Evolutionary conservation across 106 monocot genomes (phyloP).

Genomic region (Iris macrosiphon): DNA sequence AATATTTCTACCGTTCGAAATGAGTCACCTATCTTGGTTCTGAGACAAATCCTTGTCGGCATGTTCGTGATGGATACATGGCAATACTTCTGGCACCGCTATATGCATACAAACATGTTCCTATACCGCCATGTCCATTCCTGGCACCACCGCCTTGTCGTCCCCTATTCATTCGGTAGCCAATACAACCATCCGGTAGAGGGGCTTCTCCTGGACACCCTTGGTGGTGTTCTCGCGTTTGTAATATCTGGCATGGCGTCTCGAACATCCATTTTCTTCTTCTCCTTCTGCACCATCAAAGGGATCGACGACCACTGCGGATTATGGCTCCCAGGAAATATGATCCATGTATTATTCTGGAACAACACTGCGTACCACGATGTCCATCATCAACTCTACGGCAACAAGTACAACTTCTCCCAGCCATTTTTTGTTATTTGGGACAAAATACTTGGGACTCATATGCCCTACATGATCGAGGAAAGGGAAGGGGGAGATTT

Average conservation of each 20-base stretch:
- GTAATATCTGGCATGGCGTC: constrained; percentile 23
- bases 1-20: too few relatives aligned
- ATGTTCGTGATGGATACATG: constrained; percentile 38
- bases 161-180: constrained; percentile 36
- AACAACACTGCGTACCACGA: constrained; percentile 30
- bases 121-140: constrained; percentile 35
- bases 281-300: constrained; percentile 24
- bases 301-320: constrained; percentile 33
- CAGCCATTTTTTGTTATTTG: constrained; percentile 31
- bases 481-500: constrained; percentile 14
- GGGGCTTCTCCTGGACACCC: constrained; percentile 24
- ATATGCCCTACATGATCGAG: constrained; percentile 20
- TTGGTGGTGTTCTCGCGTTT: constrained; percentile 31
- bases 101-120: constrained; percentile 36
- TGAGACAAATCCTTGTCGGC: constrained; percentile 20
- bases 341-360: constrained; percentile 16
- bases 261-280: constrained; percentile 20
- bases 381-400: constrained; percentile 31
- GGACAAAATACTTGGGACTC: constrained; percentile 31
- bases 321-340: constrained; percentile 13
- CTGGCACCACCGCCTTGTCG: constrained; percentile 38
- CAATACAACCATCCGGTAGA: constrained; percentile 44
- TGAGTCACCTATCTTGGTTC: not conserved
- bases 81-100: constrained; percentile 27
- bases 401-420: constrained; percentile 27